These are phyloP conservation scores for Kodamaea hsintzibuensis DNA, from an alignment of 805 yeast species.

Conservation along the genomic window DNA sequence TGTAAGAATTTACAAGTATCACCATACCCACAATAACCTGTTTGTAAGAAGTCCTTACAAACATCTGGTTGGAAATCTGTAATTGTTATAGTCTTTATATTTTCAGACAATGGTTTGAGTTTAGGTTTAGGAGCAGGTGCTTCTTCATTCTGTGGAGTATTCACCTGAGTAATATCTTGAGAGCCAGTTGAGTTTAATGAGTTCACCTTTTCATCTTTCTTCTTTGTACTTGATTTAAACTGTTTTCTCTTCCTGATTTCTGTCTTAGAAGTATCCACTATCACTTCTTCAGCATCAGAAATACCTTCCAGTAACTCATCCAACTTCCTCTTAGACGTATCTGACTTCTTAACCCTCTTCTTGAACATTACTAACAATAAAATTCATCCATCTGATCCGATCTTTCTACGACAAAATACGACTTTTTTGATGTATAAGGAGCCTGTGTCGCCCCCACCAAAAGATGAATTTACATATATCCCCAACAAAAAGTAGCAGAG, in stretches of 20 bases:
- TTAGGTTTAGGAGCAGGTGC: constrained; percentile 8
- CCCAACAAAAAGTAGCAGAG: neutral
- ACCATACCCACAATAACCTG: constrained; percentile 97
- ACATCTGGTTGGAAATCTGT: constrained; percentile 91
- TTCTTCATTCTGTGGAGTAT: constrained; percentile 7
- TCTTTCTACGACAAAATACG: neutral
- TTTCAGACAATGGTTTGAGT: constrained; percentile 33
- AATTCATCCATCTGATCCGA: neutral
- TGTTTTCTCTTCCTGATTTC: constrained; percentile 10
- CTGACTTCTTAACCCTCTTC: constrained; percentile 12
- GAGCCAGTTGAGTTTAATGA: neutral
- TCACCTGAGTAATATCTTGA: neutral
- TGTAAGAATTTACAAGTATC: constrained; percentile 95
- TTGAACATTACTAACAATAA: constrained; percentile 13
- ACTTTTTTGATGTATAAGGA: neutral
- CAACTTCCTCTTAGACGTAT: constrained; percentile 9
- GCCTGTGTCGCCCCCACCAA: neutral
- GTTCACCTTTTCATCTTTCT: neutral
- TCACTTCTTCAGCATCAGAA: neutral
- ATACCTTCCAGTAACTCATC: constrained; percentile 5
- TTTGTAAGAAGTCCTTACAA: constrained; percentile 86
- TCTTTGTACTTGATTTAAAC: neutral
- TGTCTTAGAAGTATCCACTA: neutral
- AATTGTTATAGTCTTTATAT: constrained; percentile 62
- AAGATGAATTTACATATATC: neutral